These are phyloP conservation scores for Ambrosia artemisiifolia DNA, from an alignment of 129 eudicot species.

Conservation along the genomic window DNA sequence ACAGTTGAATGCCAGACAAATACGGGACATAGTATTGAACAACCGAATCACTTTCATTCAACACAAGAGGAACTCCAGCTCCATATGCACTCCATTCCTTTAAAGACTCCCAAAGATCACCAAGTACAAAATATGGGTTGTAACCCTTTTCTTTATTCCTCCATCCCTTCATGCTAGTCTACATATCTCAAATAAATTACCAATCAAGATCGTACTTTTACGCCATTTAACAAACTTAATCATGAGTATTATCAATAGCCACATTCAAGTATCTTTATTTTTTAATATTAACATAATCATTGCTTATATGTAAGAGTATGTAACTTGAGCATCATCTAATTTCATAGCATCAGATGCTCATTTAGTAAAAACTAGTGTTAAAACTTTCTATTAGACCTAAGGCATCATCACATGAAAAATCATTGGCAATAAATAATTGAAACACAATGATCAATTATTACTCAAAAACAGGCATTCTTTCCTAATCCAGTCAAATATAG, in stretches of 20 bases:
- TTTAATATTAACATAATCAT: neutral
- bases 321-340: slow-evolving; percentile 5
- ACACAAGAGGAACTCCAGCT: slow-evolving; percentile 88
- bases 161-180: slow-evolving; percentile 74
- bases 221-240: neutral
- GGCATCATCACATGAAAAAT: slow-evolving; percentile 19
- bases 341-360: neutral
- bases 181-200: slow-evolving; percentile 20
- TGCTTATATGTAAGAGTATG: neutral
- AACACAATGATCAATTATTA: neutral
- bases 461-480: slow-evolving; percentile 10
- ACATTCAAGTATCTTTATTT: neutral
- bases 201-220: slow-evolving; percentile 5
- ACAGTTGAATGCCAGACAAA: slow-evolving; percentile 88
- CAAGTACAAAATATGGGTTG: slow-evolving; percentile 70
- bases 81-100: slow-evolving; percentile 98
- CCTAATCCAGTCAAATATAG: slow-evolving; percentile 14
- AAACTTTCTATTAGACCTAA: slow-evolving; percentile 1
- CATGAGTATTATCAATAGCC: neutral
- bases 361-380: neutral
- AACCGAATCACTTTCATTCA: slow-evolving; percentile 75
- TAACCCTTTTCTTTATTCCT: slow-evolving; percentile 43
- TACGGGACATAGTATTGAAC: slow-evolving; percentile 93
- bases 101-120: slow-evolving; percentile 96
- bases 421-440: neutral